Conservation (phyloP, 306 rosid species). For the Quercus dentata region DNA sequence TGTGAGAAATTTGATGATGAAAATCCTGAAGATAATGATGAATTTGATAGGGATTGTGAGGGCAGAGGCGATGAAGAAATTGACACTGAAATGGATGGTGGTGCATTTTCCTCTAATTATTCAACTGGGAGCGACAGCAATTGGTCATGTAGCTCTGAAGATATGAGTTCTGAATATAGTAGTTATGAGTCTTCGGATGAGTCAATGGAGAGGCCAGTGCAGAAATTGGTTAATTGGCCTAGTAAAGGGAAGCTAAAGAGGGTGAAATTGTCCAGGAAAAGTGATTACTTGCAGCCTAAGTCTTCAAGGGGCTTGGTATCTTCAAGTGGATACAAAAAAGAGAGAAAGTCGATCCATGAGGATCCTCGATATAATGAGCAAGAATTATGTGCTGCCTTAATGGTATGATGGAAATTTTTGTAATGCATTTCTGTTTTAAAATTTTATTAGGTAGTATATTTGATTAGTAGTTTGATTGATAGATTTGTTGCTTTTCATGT, state of each 20-base stretch:
- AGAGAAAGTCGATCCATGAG: constrained; percentile 32
- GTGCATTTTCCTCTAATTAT: constrained; percentile 42
- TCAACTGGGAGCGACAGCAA: constrained; percentile 57
- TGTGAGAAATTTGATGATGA: background rate
- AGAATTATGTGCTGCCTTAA: constrained; percentile 63
- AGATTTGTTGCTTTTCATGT: no score
- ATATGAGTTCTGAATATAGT: constrained; percentile 39
- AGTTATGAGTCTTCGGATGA: constrained; percentile 40
- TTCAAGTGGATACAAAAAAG: constrained; percentile 38
- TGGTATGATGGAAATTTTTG: constrained; percentile 39
- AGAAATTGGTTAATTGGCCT: constrained; percentile 32
- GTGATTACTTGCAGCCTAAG: constrained; percentile 42
- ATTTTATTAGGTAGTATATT: background rate
- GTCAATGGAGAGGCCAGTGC: constrained; percentile 38
- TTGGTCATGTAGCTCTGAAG: constrained; percentile 51
- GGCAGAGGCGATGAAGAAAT: constrained; percentile 13
- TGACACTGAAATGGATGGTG: constrained; percentile 65
- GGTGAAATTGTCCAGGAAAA: constrained; percentile 23
- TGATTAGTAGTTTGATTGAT: no score
- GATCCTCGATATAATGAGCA: constrained; percentile 52
- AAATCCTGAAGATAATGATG: constrained; percentile 42
- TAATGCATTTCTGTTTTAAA: constrained; percentile 1
- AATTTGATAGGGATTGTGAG: constrained; percentile 33
- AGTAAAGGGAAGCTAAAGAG: constrained; percentile 81
- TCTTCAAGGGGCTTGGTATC: constrained; percentile 56